A percentile compares a stretch with the other conserved stretches of the same genome.
Evolutionary conservation across 1,139 yeast genomes (phyloP).

Genomic region (Ashbya aceris): DNA sequence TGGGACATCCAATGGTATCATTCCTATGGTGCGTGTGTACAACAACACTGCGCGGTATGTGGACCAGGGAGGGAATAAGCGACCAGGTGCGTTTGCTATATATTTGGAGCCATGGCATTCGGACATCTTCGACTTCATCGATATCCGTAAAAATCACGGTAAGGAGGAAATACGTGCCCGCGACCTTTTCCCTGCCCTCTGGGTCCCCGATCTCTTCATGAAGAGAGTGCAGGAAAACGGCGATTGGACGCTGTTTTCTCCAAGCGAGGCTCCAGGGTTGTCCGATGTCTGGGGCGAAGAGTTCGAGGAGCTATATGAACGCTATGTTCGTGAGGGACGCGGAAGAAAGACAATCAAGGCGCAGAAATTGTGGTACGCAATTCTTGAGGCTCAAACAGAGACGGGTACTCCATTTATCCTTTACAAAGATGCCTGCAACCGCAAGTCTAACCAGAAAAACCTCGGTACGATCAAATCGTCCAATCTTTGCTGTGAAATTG

Average conservation of each 20-base stretch:
- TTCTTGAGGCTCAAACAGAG: constrained; percentile 82
- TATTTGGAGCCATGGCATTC: constrained; percentile 91
- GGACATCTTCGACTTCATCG: constrained; percentile 74
- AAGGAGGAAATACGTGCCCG: constrained; percentile 87
- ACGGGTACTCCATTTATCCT: constrained; percentile 91
- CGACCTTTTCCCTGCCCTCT: constrained; percentile 81
- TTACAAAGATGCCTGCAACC: constrained; percentile 80
- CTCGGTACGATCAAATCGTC: constrained; percentile 82
- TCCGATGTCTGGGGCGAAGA: constrained; percentile 75
- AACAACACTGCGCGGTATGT: constrained; percentile 89
- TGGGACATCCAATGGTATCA: constrained; percentile 80
- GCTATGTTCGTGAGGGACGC: constrained; percentile 62
- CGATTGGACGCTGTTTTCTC: constrained; percentile 81
- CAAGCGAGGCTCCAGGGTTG: constrained; percentile 80
- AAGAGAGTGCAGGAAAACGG: constrained; percentile 70
- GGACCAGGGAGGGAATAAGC: constrained; percentile 89
- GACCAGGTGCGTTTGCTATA: constrained; percentile 89
- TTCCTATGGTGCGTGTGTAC: constrained; percentile 85
- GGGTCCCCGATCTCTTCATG: constrained; percentile 90
- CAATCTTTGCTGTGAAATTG: constrained; percentile 83
- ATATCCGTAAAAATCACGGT: constrained; percentile 82
- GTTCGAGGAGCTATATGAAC: constrained; percentile 59
- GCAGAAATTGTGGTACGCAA: constrained; percentile 81
- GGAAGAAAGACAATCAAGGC: constrained; percentile 71
- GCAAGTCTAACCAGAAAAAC: constrained; percentile 77